These are phyloP conservation scores for Globisporangium carolinianum DNA, from an alignment of 352 stramenopile species.

Conservation along the genomic window DNA sequence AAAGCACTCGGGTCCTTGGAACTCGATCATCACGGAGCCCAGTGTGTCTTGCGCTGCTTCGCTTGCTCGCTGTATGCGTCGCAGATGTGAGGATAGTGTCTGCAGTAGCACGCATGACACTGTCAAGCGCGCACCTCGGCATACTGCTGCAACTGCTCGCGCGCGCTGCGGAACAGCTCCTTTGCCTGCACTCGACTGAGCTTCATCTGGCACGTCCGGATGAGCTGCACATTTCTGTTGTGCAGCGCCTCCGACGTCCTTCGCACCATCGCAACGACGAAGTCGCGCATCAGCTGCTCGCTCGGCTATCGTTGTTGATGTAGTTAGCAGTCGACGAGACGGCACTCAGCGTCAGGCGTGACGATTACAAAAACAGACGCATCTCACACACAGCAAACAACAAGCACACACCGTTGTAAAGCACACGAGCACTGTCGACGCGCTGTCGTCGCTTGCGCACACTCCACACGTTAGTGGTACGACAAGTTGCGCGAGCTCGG, in stretches of 20 bases:
- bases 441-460: conserved; percentile 19
- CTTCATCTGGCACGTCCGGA: conserved; percentile 48
- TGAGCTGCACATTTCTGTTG: conserved; percentile 18
- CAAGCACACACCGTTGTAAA: conserved; percentile 23
- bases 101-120: background rate
- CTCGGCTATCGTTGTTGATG: conserved; percentile 20
- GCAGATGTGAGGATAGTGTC: background rate
- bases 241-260: background rate
- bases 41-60: conserved; percentile 19
- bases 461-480: conserved; percentile 45
- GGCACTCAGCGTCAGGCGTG: background rate
- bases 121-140: background rate
- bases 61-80: conserved; percentile 21
- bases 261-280: conserved; percentile 26
- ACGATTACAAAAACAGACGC: background rate
- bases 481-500: conserved; percentile 30
- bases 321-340: background rate
- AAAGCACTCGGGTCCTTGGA: conserved; percentile 26
- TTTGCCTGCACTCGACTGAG: conserved; percentile 30
- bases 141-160: conserved; percentile 8
- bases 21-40: conserved; percentile 57
- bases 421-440: conserved; percentile 26
- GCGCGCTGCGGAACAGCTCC: conserved; percentile 19
- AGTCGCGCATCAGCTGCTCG: conserved; percentile 35
- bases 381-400: background rate